Evolutionary conservation across 306 rosid species (phyloP).

Genomic region (Mimosa pudica): DNA sequence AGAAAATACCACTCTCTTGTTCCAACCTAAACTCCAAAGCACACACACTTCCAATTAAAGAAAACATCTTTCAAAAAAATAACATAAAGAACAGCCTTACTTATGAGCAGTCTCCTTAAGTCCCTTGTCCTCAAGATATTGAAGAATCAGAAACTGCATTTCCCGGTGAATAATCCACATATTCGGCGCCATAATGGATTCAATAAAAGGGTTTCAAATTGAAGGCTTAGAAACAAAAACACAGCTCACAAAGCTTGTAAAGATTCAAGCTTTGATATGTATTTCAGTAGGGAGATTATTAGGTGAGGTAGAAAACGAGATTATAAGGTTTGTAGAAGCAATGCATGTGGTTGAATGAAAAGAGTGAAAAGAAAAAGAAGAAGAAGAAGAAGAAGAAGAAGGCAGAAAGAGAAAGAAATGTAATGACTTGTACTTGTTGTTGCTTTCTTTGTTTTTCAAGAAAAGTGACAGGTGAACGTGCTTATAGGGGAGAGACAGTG

Average conservation of each 20-base stretch:
- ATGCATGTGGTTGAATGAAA: slow-evolving; percentile 26
- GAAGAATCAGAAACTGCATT: slow-evolving; percentile 71
- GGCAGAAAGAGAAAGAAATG: slow-evolving; percentile 10
- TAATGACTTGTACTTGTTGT: slow-evolving; percentile 52
- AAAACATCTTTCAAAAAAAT: not conserved
- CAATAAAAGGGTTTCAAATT: slow-evolving; percentile 30
- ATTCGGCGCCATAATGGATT: not conserved
- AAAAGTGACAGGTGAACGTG: slow-evolving; percentile 30
- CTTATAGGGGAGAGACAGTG: not conserved
- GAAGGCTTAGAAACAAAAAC: not conserved
- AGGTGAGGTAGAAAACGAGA: slow-evolving; percentile 11
- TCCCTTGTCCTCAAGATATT: slow-evolving; percentile 78
- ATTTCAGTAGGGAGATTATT: too few species aligned
- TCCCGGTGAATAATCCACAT: slow-evolving; percentile 75
- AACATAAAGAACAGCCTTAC: slow-evolving; percentile 42
- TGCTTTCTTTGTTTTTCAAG: slow-evolving; percentile 37
- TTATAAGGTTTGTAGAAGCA: slow-evolving; percentile 59
- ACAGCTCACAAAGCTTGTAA: not conserved
- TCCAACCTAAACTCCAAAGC: slow-evolving; percentile 20
- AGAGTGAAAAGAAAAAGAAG: not conserved
- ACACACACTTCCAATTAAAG: slow-evolving; percentile 17
- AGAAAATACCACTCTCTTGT: slow-evolving; percentile 46
- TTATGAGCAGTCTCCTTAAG: slow-evolving; percentile 63
- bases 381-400: slow-evolving; percentile 29
- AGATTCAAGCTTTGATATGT: slow-evolving; percentile 21